Evolutionary conservation across 306 rosid species (phyloP).

Genomic region (Vigna angularis): DNA sequence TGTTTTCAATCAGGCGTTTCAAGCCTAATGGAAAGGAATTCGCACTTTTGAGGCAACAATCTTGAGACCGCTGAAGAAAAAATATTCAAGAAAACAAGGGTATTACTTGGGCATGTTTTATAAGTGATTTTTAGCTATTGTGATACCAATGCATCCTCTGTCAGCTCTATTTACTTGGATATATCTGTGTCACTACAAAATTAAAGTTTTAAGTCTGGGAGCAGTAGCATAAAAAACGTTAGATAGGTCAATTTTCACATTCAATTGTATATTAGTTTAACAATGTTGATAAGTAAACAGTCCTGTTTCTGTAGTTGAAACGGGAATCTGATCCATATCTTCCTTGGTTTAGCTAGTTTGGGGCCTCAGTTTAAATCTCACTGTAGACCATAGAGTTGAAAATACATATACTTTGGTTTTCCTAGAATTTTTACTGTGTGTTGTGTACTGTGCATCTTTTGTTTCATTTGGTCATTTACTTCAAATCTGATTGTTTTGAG

Average conservation of each 20-base stretch:
- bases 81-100: slow-evolving; percentile 35
- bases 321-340: slow-evolving; percentile 1
- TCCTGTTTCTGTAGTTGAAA: slow-evolving; percentile 25
- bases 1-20: not conserved
- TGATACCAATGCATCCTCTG: slow-evolving; percentile 25
- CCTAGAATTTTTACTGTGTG: slow-evolving; percentile 17
- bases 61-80: slow-evolving; percentile 28
- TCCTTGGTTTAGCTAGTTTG: slow-evolving; percentile 3
- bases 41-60: slow-evolving; percentile 7
- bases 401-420: not conserved
- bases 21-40: slow-evolving; percentile 15
- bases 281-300: not conserved
- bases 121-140: not conserved
- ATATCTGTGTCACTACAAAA: slow-evolving; percentile 21
- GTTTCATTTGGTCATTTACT: slow-evolving; percentile 15
- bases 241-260: slow-evolving; percentile 9
- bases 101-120: slow-evolving; percentile 34
- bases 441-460: slow-evolving; percentile 4
- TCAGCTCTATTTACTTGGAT: slow-evolving; percentile 18
- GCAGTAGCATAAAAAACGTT: slow-evolving; percentile 4
- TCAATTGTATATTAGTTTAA: slow-evolving; percentile 20
- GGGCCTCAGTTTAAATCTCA: not conserved
- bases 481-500: not conserved
- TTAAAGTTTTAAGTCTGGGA: not conserved
- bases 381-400: not conserved